Percentiles rank a stretch among this genome's conserved stretches.
Conservation (phyloP, 2,329 filamentous ascomycete species). For the Hawksworthiomyces lignivorus region DNA sequence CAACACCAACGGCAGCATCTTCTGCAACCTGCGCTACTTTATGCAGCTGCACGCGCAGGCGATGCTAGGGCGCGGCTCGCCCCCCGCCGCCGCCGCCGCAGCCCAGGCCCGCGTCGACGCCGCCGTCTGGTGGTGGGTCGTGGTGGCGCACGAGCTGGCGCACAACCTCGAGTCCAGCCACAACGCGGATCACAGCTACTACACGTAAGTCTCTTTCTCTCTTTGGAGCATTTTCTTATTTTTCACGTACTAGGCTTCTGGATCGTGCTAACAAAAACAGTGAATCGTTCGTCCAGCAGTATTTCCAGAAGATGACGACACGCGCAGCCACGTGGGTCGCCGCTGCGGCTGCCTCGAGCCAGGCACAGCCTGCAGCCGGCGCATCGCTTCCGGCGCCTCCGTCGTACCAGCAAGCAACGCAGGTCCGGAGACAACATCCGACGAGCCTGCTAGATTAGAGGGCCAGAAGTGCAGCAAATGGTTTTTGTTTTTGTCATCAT, state of each 20-base stretch:
- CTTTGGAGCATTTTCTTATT: not conserved
- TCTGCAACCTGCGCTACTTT: conserved; percentile 90
- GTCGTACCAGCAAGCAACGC: conserved; percentile 11
- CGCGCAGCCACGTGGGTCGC: conserved; percentile 34
- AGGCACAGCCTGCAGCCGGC: not conserved
- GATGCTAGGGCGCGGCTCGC: no score
- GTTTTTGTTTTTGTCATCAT: no score
- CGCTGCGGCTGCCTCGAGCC: not conserved
- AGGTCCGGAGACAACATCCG: not conserved
- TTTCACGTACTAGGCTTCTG: not conserved
- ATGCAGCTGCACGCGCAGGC: conserved; percentile 62
- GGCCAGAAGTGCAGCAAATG: no score
- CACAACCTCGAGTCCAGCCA: conserved; percentile 83
- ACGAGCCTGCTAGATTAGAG: conserved; percentile 6
- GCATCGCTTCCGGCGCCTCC: not conserved
- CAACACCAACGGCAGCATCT: conserved; percentile 78
- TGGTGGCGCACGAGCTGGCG: conserved; percentile 90
- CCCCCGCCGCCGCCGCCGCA: no score
- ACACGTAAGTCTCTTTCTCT: conserved; percentile 48
- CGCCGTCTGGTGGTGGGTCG: conserved; percentile 30
- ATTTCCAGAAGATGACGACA: conserved; percentile 62
- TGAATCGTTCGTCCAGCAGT: conserved; percentile 70
- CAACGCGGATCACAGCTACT: conserved; percentile 72
- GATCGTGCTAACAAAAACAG: conserved; percentile 27
- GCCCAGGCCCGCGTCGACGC: conserved; percentile 28